Base-by-base conservation (phyloP, 306 rosid genomes). In the Lathyrus tuberosus region DNA sequence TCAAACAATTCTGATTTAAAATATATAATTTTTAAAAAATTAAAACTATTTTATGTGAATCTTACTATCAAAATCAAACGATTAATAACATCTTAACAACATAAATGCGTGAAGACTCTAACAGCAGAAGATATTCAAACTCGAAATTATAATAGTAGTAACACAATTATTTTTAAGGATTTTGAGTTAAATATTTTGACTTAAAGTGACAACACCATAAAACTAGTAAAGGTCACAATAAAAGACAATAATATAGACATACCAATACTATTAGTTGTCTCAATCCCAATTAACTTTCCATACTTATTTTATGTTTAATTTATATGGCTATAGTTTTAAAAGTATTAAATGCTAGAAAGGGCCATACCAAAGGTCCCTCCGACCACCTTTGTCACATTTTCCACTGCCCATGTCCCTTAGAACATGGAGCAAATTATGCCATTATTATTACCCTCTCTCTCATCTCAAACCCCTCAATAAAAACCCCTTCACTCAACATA, bases 371-470 rank as follows among this genome's bases (percentile, higher is more conserved):
- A 76, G 86, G 82, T 58, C 89, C 86, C 92, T 82, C 88, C 74
- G 85, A 84, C 94, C 88, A 80, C 69, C 60, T 67, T 81, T 85
- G 94, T 81, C 89, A 48, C 76, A 53, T 82, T 81, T 86, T 82
- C 89, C 88, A 76, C 82, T 76, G 84, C 84, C 80, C 87, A 79
- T 88, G 87, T 85, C 87, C 92, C 88, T 82, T 80, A 71, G 89
- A 87, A 88, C 96, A 88, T 87, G 96, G 92, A 88, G 89, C 84
- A 91, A 94, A 91, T 91, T 94, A 87, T 88, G 98, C 85, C 92
- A 75, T 71, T 78, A 60, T 59, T 82, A 46, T 77, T 81, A 56
- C n/a, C 12, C 75, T 72, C 84, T 62, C 73, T 43, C 78, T 46
- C 68, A 28, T 24, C 67, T 67, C 74, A 70, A 75, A 63, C 72